phyloP scores from a whole-genome alignment of 23 red algal genomes.

The Agarophyton chilense region DNA sequence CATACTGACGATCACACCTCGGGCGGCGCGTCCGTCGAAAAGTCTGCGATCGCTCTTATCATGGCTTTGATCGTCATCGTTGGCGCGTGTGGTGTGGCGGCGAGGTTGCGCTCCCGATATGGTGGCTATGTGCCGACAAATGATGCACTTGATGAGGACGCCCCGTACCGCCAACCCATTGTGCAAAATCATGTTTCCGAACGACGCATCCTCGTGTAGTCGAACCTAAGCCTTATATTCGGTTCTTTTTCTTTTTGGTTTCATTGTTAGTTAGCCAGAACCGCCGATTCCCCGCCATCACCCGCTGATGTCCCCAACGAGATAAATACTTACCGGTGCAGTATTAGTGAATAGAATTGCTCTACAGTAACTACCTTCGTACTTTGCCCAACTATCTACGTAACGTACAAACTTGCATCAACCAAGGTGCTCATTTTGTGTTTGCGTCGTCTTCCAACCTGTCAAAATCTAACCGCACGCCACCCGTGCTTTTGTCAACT shows the following conservation, averaged over 20 bases:
- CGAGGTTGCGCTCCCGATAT: background rate
- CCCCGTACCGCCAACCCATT: constrained; percentile 2
- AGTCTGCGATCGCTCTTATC: background rate
- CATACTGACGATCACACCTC: background rate
- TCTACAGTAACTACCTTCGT: too few relatives aligned
- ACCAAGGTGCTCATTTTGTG: background rate
- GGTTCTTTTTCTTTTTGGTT: background rate
- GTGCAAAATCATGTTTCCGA: constrained; percentile 10
- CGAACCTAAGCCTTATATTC: background rate
- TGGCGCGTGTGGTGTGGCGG: constrained; percentile 11
- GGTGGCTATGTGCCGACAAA: constrained; percentile 13
- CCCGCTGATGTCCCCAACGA: too few relatives aligned
- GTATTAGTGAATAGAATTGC: too few relatives aligned
- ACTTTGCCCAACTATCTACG: background rate
- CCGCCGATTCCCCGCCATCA: background rate
- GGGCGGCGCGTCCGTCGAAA: background rate
- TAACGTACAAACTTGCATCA: background rate
- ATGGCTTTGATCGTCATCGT: background rate
- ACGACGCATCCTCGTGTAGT: constrained; percentile 55
- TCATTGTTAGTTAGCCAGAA: background rate
- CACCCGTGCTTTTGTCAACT: background rate
- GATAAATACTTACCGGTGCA: too few relatives aligned
- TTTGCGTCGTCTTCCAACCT: background rate
- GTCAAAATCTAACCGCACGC: background rate
- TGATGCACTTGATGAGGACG: background rate